These are phyloP conservation scores for Apiotrichum domesticum DNA, from an alignment of 1,284 basidiomycete genomes.

Conservation along the genomic window DNA sequence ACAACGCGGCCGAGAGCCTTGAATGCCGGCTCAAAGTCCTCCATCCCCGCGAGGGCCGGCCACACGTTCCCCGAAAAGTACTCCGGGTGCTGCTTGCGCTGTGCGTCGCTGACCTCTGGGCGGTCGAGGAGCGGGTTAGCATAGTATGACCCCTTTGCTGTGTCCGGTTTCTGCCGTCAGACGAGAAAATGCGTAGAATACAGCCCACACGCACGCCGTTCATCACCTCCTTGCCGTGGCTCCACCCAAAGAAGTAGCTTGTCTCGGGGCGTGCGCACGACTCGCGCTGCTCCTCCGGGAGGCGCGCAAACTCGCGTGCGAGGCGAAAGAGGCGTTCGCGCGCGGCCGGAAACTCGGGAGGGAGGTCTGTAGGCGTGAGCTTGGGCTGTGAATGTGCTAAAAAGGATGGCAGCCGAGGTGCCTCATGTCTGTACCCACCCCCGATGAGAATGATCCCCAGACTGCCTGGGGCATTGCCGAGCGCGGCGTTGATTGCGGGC, in stretches of 20 bases:
- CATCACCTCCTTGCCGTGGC: constrained; percentile 93
- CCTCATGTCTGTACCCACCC: constrained; percentile 23
- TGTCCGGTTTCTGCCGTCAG: constrained; percentile 51
- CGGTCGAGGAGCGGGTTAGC: constrained; percentile 72
- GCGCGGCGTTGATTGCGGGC: constrained; percentile 59
- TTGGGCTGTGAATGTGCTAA: not conserved
- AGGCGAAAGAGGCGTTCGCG: constrained; percentile 66
- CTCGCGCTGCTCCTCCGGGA: constrained; percentile 61
- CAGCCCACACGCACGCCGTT: constrained; percentile 60
- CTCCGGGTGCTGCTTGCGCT: constrained; percentile 60
- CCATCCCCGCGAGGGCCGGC: constrained; percentile 56
- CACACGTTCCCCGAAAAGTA: constrained; percentile 50
- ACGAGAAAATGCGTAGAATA: too few species aligned
- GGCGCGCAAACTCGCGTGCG: constrained; percentile 64
- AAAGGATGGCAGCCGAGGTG: not conserved
- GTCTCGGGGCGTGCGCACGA: constrained; percentile 53
- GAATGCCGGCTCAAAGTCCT: constrained; percentile 78
- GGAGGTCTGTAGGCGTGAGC: constrained; percentile 55
- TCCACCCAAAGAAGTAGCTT: constrained; percentile 69
- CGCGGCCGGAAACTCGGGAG: constrained; percentile 56
- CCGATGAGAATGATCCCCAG: constrained; percentile 73
- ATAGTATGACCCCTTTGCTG: constrained; percentile 84
- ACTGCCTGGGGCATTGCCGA: constrained; percentile 67
- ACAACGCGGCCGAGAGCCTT: constrained; percentile 68
- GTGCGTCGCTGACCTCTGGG: constrained; percentile 55